A percentile compares a stretch with the other conserved stretches of the same genome.
phyloP scores from a whole-genome alignment of 2,329 filamentous ascomycete species.

The Furcasterigmium furcatum region DNA sequence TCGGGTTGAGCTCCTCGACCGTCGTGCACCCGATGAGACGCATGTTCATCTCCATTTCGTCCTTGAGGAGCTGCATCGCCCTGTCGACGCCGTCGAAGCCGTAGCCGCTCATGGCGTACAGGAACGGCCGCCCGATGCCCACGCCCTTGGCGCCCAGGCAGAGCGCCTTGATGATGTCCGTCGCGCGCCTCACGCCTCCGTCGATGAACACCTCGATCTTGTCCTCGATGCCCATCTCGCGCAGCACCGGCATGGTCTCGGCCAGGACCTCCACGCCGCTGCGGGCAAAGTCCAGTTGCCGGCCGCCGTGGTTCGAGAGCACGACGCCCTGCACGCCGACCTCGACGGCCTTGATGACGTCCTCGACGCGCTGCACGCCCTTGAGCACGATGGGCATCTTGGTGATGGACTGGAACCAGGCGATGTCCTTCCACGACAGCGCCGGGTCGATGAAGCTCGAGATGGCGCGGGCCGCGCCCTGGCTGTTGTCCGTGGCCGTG shows the following conservation, averaged over 20 bases:
- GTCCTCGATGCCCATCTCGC: conserved; percentile 68
- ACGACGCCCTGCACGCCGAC: conserved; percentile 84
- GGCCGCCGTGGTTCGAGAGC: conserved; percentile 91
- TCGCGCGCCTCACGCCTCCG: conserved; percentile 84
- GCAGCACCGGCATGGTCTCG: conserved; percentile 87
- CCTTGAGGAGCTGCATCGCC: conserved; percentile 88
- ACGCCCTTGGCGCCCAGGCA: conserved; percentile 90
- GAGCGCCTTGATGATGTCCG: conserved; percentile 92
- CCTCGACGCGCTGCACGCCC: conserved; percentile 93
- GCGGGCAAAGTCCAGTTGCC: conserved; percentile 88
- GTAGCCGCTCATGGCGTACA: conserved; percentile 95
- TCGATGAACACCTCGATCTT: conserved; percentile 88
- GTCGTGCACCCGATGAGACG: conserved; percentile 77
- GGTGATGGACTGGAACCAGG: conserved; percentile 89
- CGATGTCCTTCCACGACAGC: conserved; percentile 90
- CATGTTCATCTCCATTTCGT: conserved; percentile 99
- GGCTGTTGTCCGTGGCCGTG: conserved; percentile 74
- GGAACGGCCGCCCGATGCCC: conserved; percentile 89
- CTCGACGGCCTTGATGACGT: conserved; percentile 84
- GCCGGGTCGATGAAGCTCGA: conserved; percentile 94
- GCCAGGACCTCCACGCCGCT: conserved; percentile 88
- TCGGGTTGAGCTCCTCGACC: conserved; percentile 75
- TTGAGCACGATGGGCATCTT: conserved; percentile 95
- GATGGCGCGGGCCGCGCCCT: conserved; percentile 92
- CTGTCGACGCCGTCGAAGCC: conserved; percentile 83